phyloP scores from a whole-genome alignment of 352 stramenopile species.

The Globisporangium camurandrum region DNA sequence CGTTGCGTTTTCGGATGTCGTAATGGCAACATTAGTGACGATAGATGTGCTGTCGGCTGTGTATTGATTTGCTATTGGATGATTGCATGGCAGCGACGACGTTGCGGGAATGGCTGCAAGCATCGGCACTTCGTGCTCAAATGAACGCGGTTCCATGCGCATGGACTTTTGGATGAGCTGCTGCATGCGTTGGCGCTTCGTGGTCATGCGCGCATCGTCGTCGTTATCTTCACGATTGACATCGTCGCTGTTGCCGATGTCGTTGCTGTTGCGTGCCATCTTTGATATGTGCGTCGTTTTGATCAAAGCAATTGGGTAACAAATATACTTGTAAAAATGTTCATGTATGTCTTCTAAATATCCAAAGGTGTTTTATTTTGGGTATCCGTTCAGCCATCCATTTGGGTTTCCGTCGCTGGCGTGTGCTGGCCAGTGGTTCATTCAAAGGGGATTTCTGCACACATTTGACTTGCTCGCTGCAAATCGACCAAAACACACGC shows the following conservation, averaged over 20 bases:
- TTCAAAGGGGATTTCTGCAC: too few species aligned
- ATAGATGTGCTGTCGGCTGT: not conserved
- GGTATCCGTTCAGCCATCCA: too few species aligned
- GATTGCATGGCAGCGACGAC: not conserved
- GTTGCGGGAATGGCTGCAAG: conserved; percentile 2
- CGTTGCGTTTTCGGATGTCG: not conserved
- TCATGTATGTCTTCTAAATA: not conserved
- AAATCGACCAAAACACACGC: too few species aligned
- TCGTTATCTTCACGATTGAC: too few species aligned
- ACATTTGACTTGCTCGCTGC: too few species aligned
- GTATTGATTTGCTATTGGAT: not conserved
- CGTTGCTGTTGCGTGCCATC: not conserved
- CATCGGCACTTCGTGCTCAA: conserved; percentile 2
- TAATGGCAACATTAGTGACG: not conserved
- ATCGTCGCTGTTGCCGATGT: too few species aligned
- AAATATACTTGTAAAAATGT: not conserved
- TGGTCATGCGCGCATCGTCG: conserved; percentile 9
- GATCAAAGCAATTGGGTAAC: not conserved
- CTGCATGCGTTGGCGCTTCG: conserved; percentile 50
- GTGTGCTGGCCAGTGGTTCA: not conserved
- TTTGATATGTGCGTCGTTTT: not conserved
- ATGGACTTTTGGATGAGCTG: conserved; percentile 41
- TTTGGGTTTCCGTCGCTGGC: not conserved
- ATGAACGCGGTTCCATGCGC: conserved; percentile 16
- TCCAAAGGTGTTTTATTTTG: too few species aligned